Base-by-base conservation (phyloP, 2,329 filamentous ascomycete species). In the Ramularia collo-cygni region DNA sequence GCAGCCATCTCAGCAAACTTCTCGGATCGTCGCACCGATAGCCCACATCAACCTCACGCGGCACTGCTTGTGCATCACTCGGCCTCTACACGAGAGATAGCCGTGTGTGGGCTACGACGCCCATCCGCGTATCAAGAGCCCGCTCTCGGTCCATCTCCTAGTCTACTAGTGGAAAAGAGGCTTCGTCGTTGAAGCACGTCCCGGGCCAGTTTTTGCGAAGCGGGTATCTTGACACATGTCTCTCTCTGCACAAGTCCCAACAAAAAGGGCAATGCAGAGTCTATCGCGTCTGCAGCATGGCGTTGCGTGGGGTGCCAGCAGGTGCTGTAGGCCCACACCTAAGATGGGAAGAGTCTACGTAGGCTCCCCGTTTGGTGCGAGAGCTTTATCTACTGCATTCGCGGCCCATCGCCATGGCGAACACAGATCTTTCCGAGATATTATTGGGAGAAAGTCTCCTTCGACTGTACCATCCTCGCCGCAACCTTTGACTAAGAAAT, bases 321-420 rank as follows among this genome's bases (percentile, higher is more conserved):
- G 8, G 27, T 15, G 40, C 40, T 29, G 35, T 35, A 35, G 27
- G 28, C 4, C 31, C 29, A 18, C 9, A 28, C 21, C 32, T 17
- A 17, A 43, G 26, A 19, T 31, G 33, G 33, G 36, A 33, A 40
- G 17, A 19, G 28, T 37, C 32, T 36, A 37, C 40, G 28, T 37
- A 33, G 36, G 31, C 26, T 26, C 12, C 17, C 19, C 24, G 27
- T 24, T 35, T 27, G 39, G 26, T 16, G 12, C 31, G 39, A 46
- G 35, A 36, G 35, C 31, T 21, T n/a, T 39, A 33, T 33, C 21
- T 27, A 43, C 39, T 37, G 33, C 36, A 35, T 26, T 32, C 36
- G 21, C 36, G 43, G 43, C 19, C 16, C 36, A 34, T 46, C 43
- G 43, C 43, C 30, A 24, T 40, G 14, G 10, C 28, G 17, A 26